Base-by-base conservation (phyloP, 345 rosid species). In the Ailanthus altissimus region DNA sequence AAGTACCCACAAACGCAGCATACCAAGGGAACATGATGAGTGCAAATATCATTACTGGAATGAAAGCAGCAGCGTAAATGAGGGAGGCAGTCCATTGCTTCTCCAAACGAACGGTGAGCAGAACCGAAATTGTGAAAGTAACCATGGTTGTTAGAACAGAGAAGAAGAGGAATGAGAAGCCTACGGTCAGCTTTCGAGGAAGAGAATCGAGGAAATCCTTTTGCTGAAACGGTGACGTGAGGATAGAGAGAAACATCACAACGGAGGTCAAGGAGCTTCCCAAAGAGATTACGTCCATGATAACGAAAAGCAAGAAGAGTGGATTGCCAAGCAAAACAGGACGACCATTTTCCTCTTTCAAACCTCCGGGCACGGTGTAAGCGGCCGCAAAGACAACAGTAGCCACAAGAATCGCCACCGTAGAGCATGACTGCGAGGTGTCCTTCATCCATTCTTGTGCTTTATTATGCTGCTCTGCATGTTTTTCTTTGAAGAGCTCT, bases 241-340 rank as follows among this genome's bases (percentile, higher is more conserved):
- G 83, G 58, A 78, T 25, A 0, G 82, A 84, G 0, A 84, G 84
- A 53, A 84, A 83, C 76, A 79, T 59, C 20, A 81, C 80, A 1
- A 84, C 74, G 1, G 86, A 80, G n/a, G 82, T 53, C 20, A 81
- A 64, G 20, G 86, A 84, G 77, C 64, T 56, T 1, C 76, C 76
- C 0, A 84, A 50, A 9, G 80, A 75, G 15, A 70, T 38, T 0
- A 79, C 80, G 43, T 78, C 82, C 78, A 59, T 67, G 7, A 78
- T 58, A 0, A 82, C 58, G 70, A 84, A 84, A n/a, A 81, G 21
- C 16, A n/a, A 32, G 63, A 67, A 84, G 11, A 72, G 74, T 14
- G 82, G 72, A 10, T 16, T 42, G 25, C 40, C 6, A 2, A 72
- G 74, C 49, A 81, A 71, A 45, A 67, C 6, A 0, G 86, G 82